Percentiles rank a stretch among this genome's conserved stretches.
These are phyloP conservation scores for Volvox africanus DNA, from an alignment of 139 green algal genomes.

Conservation along the genomic window DNA sequence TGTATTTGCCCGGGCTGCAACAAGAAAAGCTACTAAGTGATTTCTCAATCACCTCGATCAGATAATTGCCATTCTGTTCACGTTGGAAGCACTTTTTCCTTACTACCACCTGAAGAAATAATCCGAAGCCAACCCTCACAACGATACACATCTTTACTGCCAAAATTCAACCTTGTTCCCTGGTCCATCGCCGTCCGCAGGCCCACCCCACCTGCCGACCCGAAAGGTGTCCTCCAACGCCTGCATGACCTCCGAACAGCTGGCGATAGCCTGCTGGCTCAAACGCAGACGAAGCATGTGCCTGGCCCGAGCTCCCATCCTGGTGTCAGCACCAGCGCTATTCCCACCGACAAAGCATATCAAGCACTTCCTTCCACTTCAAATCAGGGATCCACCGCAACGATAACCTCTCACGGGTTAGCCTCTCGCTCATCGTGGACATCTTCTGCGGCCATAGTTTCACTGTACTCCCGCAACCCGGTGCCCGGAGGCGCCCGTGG, in stretches of 20 bases:
- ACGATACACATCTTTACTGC: too few relatives aligned
- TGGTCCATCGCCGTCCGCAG: not conserved
- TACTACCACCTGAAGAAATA: too few relatives aligned
- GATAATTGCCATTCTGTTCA: too few relatives aligned
- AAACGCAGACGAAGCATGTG: not conserved
- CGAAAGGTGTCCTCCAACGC: not conserved
- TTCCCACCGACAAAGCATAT: not conserved
- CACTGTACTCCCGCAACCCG: not conserved
- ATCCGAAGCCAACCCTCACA: too few relatives aligned
- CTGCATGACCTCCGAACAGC: constrained; percentile 3
- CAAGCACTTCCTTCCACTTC: too few relatives aligned
- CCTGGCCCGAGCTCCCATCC: too few relatives aligned
- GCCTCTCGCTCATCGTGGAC: not conserved
- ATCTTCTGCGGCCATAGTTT: not conserved
- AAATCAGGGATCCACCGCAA: too few relatives aligned
- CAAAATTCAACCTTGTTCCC: too few relatives aligned
- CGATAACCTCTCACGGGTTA: too few relatives aligned
- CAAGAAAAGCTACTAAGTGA: too few relatives aligned
- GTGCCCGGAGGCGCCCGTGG: not conserved
- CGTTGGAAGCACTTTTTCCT: too few relatives aligned
- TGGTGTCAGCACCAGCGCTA: not conserved
- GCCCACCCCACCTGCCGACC: not conserved
- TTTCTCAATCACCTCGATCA: too few relatives aligned
- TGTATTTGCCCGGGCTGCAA: not conserved
- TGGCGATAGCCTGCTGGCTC: not conserved